These are phyloP conservation scores for Scheffersomyces cryptocercus DNA, from an alignment of 1,139 yeast genomes.

Conservation along the genomic window DNA sequence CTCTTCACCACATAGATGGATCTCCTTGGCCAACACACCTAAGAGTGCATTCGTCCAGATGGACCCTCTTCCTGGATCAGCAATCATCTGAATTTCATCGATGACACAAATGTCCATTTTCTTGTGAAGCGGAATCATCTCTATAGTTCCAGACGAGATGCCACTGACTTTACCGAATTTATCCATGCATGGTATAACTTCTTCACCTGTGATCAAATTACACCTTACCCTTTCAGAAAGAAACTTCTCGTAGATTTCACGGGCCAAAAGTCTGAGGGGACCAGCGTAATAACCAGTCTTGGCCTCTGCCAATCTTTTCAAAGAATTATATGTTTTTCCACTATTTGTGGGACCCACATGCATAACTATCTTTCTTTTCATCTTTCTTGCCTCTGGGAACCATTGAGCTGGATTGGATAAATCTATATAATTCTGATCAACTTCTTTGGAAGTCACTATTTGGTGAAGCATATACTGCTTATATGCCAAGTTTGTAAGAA, in stretches of 20 bases:
- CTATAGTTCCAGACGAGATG: slow-evolving; percentile 86
- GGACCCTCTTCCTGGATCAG: slow-evolving; percentile 77
- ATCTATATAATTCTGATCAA: slow-evolving; percentile 36
- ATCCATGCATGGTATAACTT: slow-evolving; percentile 71
- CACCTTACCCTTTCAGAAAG: slow-evolving; percentile 66
- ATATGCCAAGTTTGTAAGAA: slow-evolving; percentile 26
- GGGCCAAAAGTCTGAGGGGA: slow-evolving; percentile 83
- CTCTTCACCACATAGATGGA: slow-evolving; percentile 93
- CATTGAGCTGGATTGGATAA: slow-evolving; percentile 77
- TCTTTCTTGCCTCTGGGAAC: slow-evolving; percentile 84
- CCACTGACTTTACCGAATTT: slow-evolving; percentile 69
- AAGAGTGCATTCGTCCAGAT: slow-evolving; percentile 94
- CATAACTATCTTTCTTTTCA: slow-evolving; percentile 76
- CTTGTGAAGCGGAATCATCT: slow-evolving; percentile 74
- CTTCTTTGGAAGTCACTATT: slow-evolving; percentile 8
- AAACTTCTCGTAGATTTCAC: slow-evolving; percentile 87
- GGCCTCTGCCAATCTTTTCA: slow-evolving; percentile 65
- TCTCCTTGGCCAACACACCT: slow-evolving; percentile 82
- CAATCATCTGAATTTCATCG: slow-evolving; percentile 96
- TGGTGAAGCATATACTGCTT: slow-evolving; percentile 20
- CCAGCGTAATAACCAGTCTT: slow-evolving; percentile 93
- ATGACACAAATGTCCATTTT: slow-evolving; percentile 85
- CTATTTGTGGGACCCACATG: slow-evolving; percentile 98
- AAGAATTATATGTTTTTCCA: slow-evolving; percentile 90
- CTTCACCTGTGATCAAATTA: slow-evolving; percentile 92